phyloP scores from a whole-genome alignment of 176 grass and related monocot genomes.

The Aegilops tauschii region DNA sequence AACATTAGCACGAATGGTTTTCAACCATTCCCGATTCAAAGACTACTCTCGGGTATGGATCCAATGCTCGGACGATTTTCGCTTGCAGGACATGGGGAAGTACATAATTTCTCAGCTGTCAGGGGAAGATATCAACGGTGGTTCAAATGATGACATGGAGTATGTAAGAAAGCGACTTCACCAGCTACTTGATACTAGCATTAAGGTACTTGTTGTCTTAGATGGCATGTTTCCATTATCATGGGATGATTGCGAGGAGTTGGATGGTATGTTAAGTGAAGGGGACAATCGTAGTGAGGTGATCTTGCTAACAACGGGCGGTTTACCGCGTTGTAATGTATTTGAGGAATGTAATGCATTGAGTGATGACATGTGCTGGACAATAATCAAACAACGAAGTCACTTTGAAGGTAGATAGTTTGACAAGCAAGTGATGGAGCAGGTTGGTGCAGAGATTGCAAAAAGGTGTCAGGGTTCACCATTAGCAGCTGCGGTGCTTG shows the following conservation, averaged over 20 bases:
- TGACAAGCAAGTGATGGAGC: not conserved
- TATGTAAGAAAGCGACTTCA: not conserved
- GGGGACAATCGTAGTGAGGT: not conserved
- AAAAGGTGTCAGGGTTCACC: not conserved
- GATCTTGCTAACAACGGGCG: not conserved
- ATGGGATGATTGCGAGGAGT: accelerated
- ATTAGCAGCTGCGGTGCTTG: not conserved
- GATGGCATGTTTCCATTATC: not conserved
- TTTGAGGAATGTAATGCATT: no score
- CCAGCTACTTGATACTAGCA: not conserved
- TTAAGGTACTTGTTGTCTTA: not conserved
- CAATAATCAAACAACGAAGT: not conserved
- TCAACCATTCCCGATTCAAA: not conserved
- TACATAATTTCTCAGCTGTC: not conserved
- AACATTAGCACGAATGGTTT: not conserved
- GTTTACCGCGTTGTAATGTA: no score
- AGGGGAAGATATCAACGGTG: not conserved
- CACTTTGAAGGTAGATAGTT: not conserved
- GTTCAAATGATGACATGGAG: not conserved
- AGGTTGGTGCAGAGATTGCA: not conserved
- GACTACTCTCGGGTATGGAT: not conserved
- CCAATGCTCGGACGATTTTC: not conserved
- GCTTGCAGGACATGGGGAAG: not conserved
- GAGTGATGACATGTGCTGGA: not conserved
- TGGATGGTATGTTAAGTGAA: accelerated